phyloP scores from a whole-genome alignment of 2,329 filamentous ascomycete species.

The Aspergillus sp. region DNA sequence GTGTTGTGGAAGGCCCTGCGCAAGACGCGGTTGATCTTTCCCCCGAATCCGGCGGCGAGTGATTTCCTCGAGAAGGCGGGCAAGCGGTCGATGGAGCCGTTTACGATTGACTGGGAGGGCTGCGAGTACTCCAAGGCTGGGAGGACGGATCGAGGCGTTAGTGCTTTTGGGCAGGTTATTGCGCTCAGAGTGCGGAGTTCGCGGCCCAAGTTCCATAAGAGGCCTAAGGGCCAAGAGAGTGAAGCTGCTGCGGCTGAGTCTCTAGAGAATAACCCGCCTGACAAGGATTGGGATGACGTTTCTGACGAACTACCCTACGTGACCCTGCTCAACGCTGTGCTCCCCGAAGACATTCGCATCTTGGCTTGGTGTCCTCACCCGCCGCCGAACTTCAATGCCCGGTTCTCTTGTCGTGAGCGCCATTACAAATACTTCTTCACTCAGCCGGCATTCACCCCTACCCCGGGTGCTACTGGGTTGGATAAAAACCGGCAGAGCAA shows the following conservation, averaged over 20 bases:
- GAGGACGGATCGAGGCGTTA: slow-evolving; percentile 84
- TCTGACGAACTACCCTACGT: slow-evolving; percentile 77
- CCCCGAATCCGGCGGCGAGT: slow-evolving; percentile 40
- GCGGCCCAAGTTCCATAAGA: slow-evolving; percentile 42
- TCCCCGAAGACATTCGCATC: slow-evolving; percentile 81
- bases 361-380: slow-evolving; percentile 87
- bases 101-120: slow-evolving; percentile 63
- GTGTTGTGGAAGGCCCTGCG: slow-evolving; percentile 85
- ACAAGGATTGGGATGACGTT: slow-evolving; percentile 52
- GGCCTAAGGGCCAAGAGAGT: slow-evolving; percentile 6
- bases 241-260: slow-evolving; percentile 12
- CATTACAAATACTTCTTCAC: slow-evolving; percentile 98
- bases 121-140: slow-evolving; percentile 94
- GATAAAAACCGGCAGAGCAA: slow-evolving; percentile 20
- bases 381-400: slow-evolving; percentile 71
- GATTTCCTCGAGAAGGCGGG: slow-evolving; percentile 30
- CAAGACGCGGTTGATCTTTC: slow-evolving; percentile 72
- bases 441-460: slow-evolving; percentile 72
- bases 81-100: slow-evolving; percentile 32
- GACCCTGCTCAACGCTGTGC: slow-evolving; percentile 71
- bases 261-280: slow-evolving; percentile 27
- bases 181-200: slow-evolving; percentile 74
- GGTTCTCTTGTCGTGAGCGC: slow-evolving; percentile 84
- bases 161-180: slow-evolving; percentile 93
- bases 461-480: slow-evolving; percentile 46